phyloP scores from a whole-genome alignment of 2,329 filamentous ascomycete genomes.

The Parafenestella ontariensis region DNA sequence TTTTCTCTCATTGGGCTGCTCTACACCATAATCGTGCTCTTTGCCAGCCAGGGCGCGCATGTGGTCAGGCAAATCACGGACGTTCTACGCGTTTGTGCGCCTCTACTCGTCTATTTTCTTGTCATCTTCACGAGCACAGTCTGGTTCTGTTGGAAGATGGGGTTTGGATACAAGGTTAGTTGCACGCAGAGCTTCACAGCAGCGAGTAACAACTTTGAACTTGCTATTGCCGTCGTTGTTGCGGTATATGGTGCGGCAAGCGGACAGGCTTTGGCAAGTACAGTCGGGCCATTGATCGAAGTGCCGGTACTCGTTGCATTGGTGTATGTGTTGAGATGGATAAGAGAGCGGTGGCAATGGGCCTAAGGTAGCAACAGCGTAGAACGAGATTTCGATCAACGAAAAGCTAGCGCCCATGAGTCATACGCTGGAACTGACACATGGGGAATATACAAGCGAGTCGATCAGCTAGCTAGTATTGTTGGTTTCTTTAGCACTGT shows the following conservation, averaged over 20 bases:
- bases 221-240: slow-evolving; percentile 87
- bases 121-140: slow-evolving; percentile 77
- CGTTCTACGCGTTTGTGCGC: slow-evolving; percentile 80
- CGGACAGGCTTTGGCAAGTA: slow-evolving; percentile 80
- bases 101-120: slow-evolving; percentile 81
- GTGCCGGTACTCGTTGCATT: slow-evolving; percentile 80
- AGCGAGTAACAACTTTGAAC: slow-evolving; percentile 91
- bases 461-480: too few relatives aligned
- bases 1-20: slow-evolving; percentile 82
- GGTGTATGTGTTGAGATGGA: slow-evolving; percentile 74
- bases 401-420: not conserved
- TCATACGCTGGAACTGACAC: too few relatives aligned
- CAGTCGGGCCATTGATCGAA: slow-evolving; percentile 85
- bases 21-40: slow-evolving; percentile 86
- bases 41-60: slow-evolving; percentile 83
- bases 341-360: slow-evolving; percentile 65
- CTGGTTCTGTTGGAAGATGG: slow-evolving; percentile 65
- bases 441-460: not conserved
- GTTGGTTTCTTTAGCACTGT: too few relatives aligned
- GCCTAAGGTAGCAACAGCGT: slow-evolving; percentile 11
- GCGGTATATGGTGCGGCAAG: slow-evolving; percentile 80
- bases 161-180: slow-evolving; percentile 74
- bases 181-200: slow-evolving; percentile 87
- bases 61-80: slow-evolving; percentile 83
- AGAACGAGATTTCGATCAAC: not conserved